Evolutionary conservation across 108 stramenopile genomes (phyloP).

Genomic region (Skeletonema costatum): DNA sequence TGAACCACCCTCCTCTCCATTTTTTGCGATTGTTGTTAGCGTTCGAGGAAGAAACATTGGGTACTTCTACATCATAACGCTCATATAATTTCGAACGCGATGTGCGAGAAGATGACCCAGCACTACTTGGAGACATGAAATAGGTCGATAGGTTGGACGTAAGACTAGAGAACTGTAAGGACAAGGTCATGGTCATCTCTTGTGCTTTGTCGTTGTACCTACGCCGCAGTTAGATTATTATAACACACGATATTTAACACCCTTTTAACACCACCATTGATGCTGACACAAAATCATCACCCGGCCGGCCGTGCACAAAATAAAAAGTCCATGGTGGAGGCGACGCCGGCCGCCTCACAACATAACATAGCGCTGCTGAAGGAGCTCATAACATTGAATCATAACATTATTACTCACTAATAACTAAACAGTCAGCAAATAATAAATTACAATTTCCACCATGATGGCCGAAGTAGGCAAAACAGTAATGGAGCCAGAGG

Average conservation of each 20-base stretch:
- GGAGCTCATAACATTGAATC: background rate
- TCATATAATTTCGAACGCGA: constrained; percentile 16
- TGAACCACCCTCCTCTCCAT: background rate
- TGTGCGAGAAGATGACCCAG: background rate
- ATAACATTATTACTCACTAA: background rate
- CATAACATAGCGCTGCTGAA: background rate
- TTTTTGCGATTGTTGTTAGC: background rate
- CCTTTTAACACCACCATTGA: no score
- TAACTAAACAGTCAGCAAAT: background rate
- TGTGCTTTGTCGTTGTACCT: no score
- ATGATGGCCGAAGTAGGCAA: constrained; percentile 29
- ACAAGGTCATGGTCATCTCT: no score
- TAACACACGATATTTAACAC: no score
- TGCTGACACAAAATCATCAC: no score
- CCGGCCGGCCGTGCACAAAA: no score
- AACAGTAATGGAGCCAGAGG: constrained; percentile 34
- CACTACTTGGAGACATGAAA: no score
- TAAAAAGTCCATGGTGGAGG: no score
- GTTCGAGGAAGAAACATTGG: background rate
- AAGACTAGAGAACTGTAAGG: no score
- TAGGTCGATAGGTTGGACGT: no score
- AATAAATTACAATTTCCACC: background rate
- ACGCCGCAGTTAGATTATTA: no score
- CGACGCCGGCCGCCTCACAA: no score
- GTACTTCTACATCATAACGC: constrained; percentile 17